Conservation (phyloP, 768 basidiomycete genomes). For the Lactifluus hygrophoroides region DNA sequence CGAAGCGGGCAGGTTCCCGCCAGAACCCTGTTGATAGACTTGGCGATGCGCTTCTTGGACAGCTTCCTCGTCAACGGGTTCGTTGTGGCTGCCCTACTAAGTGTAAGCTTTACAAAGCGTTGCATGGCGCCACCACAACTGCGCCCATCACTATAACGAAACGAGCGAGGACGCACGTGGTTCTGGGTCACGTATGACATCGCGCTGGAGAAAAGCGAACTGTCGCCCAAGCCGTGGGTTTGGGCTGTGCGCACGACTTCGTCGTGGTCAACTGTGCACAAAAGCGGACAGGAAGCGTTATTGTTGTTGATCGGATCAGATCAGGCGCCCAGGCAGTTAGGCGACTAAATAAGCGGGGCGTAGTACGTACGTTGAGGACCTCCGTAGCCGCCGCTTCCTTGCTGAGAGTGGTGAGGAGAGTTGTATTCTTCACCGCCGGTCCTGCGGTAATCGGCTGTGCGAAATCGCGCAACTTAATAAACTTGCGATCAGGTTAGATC, state of each 20-base stretch:
- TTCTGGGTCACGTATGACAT: constrained; percentile 44
- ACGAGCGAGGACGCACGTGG: constrained; percentile 36
- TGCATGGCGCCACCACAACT: no score
- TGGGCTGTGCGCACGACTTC: constrained; percentile 52
- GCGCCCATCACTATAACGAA: not conserved
- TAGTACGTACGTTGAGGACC: constrained; percentile 24
- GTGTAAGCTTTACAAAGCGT: no score
- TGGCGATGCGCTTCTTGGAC: constrained; percentile 52
- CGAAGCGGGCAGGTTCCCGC: constrained; percentile 45
- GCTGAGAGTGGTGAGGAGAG: constrained; percentile 38
- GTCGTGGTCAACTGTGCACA: constrained; percentile 48
- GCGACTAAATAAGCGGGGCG: no score
- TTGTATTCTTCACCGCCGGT: constrained; percentile 63
- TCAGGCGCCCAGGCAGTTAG: not conserved
- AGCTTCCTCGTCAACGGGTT: constrained; percentile 59
- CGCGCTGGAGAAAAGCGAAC: constrained; percentile 48
- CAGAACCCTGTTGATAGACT: constrained; percentile 49
- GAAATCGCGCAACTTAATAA: constrained; percentile 8
- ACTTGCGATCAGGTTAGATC: not conserved
- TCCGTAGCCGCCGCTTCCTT: not conserved
- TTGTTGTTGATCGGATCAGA: constrained; percentile 5
- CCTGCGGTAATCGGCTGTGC: constrained; percentile 25
- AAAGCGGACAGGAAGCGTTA: not conserved
- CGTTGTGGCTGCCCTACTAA: constrained; percentile 40
- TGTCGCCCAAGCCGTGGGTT: constrained; percentile 46